Percentiles rank a stretch among this genome's conserved stretches.
Evolutionary conservation across 75 land plant species (phyloP).

Genomic region (Cupressus sempervirens): DNA sequence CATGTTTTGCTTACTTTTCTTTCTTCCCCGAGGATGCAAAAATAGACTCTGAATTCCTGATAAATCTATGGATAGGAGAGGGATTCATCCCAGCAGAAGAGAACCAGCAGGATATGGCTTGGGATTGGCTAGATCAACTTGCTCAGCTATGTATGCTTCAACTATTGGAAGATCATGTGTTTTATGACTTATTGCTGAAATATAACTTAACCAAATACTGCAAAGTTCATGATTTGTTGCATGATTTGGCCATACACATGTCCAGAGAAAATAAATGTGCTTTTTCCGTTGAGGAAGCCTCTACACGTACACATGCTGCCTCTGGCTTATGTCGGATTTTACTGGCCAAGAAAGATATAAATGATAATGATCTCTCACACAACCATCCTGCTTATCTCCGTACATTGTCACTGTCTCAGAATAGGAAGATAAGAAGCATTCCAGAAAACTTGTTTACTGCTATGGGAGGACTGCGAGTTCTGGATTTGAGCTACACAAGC

Average conservation of each 20-base stretch:
- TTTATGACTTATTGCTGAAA: neutral
- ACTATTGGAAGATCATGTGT: neutral
- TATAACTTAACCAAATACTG: neutral
- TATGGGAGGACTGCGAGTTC: too few species aligned
- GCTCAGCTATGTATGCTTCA: neutral
- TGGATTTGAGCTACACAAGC: neutral
- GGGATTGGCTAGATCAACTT: neutral
- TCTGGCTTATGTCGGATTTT: neutral
- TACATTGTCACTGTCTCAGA: too few species aligned
- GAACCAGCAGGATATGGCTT: neutral
- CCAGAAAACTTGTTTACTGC: too few species aligned
- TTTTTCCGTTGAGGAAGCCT: neutral
- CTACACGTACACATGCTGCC: neutral
- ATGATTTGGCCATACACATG: neutral
- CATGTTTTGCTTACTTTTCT: too few species aligned
- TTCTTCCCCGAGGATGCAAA: too few species aligned
- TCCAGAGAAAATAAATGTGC: too few species aligned
- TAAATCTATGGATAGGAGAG: neutral
- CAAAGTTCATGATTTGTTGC: neutral
- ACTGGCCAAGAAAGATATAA: neutral
- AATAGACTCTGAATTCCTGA: neutral
- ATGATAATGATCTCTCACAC: neutral
- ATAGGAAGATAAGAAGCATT: too few species aligned
- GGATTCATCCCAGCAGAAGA: neutral
- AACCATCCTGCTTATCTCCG: too few species aligned